Conservation (phyloP, 306 rosid species). For the Cucurbita argyrosperma region DNA sequence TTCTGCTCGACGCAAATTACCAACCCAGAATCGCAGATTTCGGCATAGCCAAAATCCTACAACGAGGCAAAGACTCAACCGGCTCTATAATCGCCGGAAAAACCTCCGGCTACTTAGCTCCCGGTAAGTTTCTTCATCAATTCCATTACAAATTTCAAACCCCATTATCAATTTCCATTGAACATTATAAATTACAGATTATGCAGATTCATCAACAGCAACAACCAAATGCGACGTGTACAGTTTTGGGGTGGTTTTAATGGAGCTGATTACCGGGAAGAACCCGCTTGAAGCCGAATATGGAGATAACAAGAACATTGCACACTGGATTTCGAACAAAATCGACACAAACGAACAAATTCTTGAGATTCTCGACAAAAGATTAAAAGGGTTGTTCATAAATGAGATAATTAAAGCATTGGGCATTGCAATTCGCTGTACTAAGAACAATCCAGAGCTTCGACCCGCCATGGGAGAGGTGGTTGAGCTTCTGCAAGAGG, state of each 20-base stretch:
- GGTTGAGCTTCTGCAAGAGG: constrained; percentile 58
- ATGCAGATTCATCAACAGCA: constrained; percentile 79
- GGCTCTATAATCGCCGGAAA: constrained; percentile 71
- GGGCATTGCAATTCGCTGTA: constrained; percentile 69
- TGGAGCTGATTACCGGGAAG: constrained; percentile 89
- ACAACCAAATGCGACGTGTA: constrained; percentile 91
- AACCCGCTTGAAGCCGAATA: constrained; percentile 71
- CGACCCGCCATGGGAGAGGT: constrained; percentile 93
- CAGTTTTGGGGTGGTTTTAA: constrained; percentile 81
- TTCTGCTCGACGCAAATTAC: constrained; percentile 59
- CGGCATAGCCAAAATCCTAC: constrained; percentile 94
- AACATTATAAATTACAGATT: constrained; percentile 35
- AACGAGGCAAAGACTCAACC: constrained; percentile 74
- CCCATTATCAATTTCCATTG: not conserved
- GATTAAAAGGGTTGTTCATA: constrained; percentile 29
- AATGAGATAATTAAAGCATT: constrained; percentile 68
- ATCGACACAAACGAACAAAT: constrained; percentile 80
- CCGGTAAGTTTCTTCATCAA: constrained; percentile 34
- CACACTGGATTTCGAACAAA: constrained; percentile 80
- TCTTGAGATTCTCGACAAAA: constrained; percentile 51
- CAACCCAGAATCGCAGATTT: constrained; percentile 91
- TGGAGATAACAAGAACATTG: constrained; percentile 81
- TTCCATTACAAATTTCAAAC: not conserved
- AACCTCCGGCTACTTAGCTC: constrained; percentile 81
- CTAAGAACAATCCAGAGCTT: constrained; percentile 60